Evolutionary conservation across 129 eudicot species (phyloP).

Genomic region (Arctium lappa): DNA sequence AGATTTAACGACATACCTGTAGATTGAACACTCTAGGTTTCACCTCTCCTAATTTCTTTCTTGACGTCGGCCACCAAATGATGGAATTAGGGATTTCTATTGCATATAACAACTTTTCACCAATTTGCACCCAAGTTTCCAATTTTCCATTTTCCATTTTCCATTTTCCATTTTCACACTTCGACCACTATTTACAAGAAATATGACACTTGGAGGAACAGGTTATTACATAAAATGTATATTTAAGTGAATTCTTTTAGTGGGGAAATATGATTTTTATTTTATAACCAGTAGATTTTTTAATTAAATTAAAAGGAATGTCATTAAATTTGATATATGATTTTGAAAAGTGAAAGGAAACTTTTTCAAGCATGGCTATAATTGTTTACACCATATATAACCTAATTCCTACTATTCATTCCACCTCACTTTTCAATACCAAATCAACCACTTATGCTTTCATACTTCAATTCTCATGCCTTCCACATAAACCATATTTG

Average conservation of each 20-base stretch:
- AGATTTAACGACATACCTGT: no score
- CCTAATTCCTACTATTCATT: conserved; percentile 24
- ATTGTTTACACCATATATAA: conserved; percentile 16
- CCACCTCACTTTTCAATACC: conserved; percentile 19
- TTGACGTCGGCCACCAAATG: no score
- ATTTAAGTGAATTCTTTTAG: background rate
- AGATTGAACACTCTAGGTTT: no score
- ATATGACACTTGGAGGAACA: no score
- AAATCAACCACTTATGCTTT: conserved; percentile 12
- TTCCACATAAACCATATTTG: background rate
- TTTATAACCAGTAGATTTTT: background rate
- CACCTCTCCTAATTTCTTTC: no score
- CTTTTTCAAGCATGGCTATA: conserved; percentile 11
- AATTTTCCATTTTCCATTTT: no score
- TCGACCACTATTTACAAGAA: no score
- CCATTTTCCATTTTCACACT: no score
- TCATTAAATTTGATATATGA: background rate
- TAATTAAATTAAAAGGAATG: background rate
- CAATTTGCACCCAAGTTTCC: no score
- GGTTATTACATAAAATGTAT: background rate
- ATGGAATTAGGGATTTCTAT: no score
- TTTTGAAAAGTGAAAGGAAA: conserved; percentile 6
- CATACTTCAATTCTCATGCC: background rate
- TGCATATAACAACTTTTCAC: no score
- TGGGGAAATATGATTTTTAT: background rate